Evolutionary conservation across 192 early-diverging fungal species (phyloP).

Genomic region (Phycomyces blakesleeanus): DNA sequence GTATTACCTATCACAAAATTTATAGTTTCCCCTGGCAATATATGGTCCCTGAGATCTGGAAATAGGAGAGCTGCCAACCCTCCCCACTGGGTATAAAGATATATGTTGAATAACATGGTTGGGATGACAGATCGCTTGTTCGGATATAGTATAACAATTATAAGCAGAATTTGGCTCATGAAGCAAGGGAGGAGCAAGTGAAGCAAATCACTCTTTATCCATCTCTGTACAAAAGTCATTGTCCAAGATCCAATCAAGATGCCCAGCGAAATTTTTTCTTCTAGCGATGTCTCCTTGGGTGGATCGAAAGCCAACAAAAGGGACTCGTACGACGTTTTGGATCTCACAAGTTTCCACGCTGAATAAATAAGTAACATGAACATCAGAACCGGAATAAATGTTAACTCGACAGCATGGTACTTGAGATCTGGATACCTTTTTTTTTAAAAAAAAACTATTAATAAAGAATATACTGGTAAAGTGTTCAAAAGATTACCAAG

Average conservation of each 20-base stretch:
- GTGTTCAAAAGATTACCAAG: no score
- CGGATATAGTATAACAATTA: constrained; percentile 38
- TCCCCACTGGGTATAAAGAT: constrained; percentile 55
- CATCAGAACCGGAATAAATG: no score
- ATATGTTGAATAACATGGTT: constrained; percentile 48
- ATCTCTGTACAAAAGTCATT: constrained; percentile 43
- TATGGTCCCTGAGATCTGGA: constrained; percentile 52
- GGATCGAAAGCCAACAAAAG: no score
- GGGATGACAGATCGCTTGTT: constrained; percentile 34
- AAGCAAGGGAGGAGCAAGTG: constrained; percentile 56
- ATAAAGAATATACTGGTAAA: no score
- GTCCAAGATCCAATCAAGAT: constrained; percentile 34
- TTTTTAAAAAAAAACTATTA: no score
- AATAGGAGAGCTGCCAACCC: constrained; percentile 44
- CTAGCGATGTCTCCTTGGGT: constrained; percentile 11
- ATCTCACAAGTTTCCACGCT: no score
- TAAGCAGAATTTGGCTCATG: constrained; percentile 45
- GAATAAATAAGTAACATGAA: no score
- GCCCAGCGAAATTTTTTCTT: constrained; percentile 25
- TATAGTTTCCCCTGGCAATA: constrained; percentile 41
- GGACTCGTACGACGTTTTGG: no score
- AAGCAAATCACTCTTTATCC: constrained; percentile 30
- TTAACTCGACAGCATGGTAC: no score
- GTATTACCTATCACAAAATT: constrained; percentile 49
- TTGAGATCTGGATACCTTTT: no score